Base-by-base conservation (phyloP, 352 stramenopile genomes). In the Phytopythium boreale region DNA sequence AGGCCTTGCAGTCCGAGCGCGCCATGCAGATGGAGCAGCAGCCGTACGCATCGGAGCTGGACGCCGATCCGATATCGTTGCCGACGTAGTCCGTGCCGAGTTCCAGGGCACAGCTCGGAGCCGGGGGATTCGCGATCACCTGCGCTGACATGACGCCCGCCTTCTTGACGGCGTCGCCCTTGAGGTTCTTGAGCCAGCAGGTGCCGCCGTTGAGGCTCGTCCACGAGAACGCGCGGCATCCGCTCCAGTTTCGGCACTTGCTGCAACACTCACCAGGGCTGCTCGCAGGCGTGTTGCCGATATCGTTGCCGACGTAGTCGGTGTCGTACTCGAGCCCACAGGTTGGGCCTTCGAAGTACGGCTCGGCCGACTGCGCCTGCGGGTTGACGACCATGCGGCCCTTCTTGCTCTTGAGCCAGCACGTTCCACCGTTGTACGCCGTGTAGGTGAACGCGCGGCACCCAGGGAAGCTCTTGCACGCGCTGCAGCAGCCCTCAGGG, bases 401-500 rank as follows among this genome's bases (percentile, higher is more conserved):
- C n/a, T 69, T 69, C 9, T 61, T 68, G 41, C 53, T 75, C 63
- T 77, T 75, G 15, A 77, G 44, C 71, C 71, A 77, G 46, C 71
- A 77, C 6, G 55, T 74, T 19, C 71, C 71, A 55, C 62, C 68
- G 8, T 67, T n/a, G 12, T 62, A 34, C 7, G 31, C 41, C 4
- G 64, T 77, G 47, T 72, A 77, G 0, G 71, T 72, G 61, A 71
- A 87, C 1, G 74, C 77, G 36, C 77, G 72, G 67, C 74, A 84
- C 7, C 59, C 62, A 11, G 46, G 44, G 12, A 55, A 59, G 26
- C 12, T n/a, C 24, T 74, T 55, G 50, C 70, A 77, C 31, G 51
- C n/a, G 43, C 19, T 58, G 62, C 69, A 76, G 47, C 69, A 76
- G 7, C 67, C 64, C 19, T 62, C 60, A 1, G 64, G 59, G 17